phyloP scores from a whole-genome alignment of 139 green algal genomes.

The Chara braunii region DNA sequence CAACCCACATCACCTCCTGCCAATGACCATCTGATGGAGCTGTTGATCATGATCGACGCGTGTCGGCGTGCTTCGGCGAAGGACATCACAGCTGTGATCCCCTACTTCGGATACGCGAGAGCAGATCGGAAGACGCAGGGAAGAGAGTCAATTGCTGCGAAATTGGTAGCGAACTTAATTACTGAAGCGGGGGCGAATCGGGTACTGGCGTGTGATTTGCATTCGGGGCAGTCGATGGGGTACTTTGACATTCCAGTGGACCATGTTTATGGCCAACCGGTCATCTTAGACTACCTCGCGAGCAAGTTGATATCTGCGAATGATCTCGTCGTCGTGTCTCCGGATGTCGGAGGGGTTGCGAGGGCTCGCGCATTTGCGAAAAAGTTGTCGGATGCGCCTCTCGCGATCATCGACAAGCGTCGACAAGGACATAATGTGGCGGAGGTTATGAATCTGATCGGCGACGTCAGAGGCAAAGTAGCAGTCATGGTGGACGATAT shows the following conservation, averaged over 20 bases:
- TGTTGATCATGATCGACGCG: constrained; percentile 90
- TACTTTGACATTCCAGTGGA: constrained; percentile 95
- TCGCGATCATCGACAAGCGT: constrained; percentile 98
- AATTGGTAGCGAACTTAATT: constrained; percentile 97
- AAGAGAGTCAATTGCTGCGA: constrained; percentile 93
- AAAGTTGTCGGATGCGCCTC: constrained; percentile 93
- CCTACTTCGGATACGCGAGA: constrained; percentile 69
- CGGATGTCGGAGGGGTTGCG: constrained; percentile 96
- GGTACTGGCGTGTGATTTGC: constrained; percentile 90
- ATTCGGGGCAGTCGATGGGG: constrained; percentile 79
- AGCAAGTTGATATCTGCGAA: constrained; percentile 80
- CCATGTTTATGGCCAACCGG: constrained; percentile 70
- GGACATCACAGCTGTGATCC: constrained; percentile 92
- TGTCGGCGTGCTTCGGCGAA: constrained; percentile 84
- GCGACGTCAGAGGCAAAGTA: constrained; percentile 95
- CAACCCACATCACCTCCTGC: constrained; percentile 90
- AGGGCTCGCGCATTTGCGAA: constrained; percentile 95
- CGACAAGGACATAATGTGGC: constrained; percentile 87
- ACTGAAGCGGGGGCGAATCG: constrained; percentile 89
- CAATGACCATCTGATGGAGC: constrained; percentile 97
- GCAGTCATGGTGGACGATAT: constrained; percentile 99
- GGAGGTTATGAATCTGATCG: constrained; percentile 99
- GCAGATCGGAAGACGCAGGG: constrained; percentile 86
- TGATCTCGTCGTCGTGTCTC: constrained; percentile 94
- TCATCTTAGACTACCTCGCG: constrained; percentile 97